A percentile compares a stretch with the other conserved stretches of the same genome.
phyloP scores from a whole-genome alignment of 805 yeast species.

The Vanderwaltozyma verrucispora region DNA sequence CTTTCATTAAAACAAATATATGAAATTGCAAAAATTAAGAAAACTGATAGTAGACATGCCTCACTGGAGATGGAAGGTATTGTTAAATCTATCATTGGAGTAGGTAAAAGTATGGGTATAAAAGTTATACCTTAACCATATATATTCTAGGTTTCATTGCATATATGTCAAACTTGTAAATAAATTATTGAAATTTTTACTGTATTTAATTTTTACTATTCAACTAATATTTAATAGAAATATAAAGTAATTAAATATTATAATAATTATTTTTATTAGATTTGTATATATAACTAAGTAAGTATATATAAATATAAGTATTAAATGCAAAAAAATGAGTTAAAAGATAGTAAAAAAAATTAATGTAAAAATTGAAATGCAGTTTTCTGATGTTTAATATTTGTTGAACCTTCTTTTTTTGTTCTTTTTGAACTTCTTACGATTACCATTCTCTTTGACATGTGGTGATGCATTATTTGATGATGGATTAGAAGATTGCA shows the following conservation, averaged over 20 bases:
- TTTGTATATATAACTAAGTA: not conserved
- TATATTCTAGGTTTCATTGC: not conserved
- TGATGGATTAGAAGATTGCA: slow-evolving; percentile 3
- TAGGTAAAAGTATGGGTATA: slow-evolving; percentile 86
- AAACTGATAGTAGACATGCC: slow-evolving; percentile 72
- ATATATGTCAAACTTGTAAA: not conserved
- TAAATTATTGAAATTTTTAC: not conserved
- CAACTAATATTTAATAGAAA: too few species aligned
- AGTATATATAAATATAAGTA: not conserved
- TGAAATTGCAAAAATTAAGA: slow-evolving; percentile 90
- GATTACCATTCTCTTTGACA: slow-evolving; percentile 3
- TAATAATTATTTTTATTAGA: not conserved
- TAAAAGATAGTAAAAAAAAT: not conserved
- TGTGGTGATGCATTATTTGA: slow-evolving; percentile 3
- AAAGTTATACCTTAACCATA: slow-evolving; percentile 50
- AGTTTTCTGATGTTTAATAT: slow-evolving; percentile 3
- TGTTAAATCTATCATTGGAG: slow-evolving; percentile 71
- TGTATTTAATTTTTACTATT: not conserved
- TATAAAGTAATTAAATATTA: not conserved
- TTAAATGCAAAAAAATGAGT: not conserved
- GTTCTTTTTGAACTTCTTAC: slow-evolving; percentile 19
- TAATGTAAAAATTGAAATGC: not conserved
- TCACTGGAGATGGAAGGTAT: slow-evolving; percentile 61
- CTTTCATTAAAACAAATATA: slow-evolving; percentile 79
- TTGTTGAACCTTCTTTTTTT: slow-evolving; percentile 23